These are phyloP conservation scores for Microstegium vimineum DNA, from an alignment of 176 grass and related monocot species.

Conservation along the genomic window DNA sequence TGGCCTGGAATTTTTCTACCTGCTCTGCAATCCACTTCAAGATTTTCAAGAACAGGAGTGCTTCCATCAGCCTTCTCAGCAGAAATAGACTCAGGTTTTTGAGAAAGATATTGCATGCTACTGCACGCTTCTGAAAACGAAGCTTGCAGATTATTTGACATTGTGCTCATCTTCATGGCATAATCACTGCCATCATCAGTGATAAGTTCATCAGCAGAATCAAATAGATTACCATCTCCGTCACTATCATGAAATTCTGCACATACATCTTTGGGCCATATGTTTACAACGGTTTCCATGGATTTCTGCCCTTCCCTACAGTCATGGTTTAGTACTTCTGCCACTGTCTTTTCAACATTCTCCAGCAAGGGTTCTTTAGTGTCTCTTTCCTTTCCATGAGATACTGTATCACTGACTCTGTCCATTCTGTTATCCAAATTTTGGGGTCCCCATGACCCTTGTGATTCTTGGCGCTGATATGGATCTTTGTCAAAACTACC, in stretches of 20 bases:
- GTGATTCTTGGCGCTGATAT: constrained; percentile 32
- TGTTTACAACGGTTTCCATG: not conserved
- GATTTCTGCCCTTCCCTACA: constrained; percentile 14
- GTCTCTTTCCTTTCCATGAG: constrained; percentile 17
- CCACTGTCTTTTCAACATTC: constrained; percentile 23
- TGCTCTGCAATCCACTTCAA: constrained; percentile 22
- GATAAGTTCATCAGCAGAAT: constrained; percentile 39
- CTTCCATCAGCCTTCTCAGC: constrained; percentile 9
- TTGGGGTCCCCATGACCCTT: constrained; percentile 17
- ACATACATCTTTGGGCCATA: constrained; percentile 18
- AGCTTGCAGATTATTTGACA: constrained; percentile 19
- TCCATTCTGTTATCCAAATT: constrained; percentile 32
- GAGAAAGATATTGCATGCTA: constrained; percentile 27
- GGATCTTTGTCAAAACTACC: constrained; percentile 11
- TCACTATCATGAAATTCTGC: constrained; percentile 29
- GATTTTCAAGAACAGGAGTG: constrained; percentile 18
- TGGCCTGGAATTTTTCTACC: constrained; percentile 8
- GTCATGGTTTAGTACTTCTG: constrained; percentile 21
- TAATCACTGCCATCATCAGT: constrained; percentile 6
- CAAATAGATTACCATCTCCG: not conserved
- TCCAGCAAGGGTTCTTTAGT: constrained; percentile 18
- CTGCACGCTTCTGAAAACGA: constrained; percentile 28
- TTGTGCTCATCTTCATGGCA: constrained; percentile 6
- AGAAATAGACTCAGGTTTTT: constrained; percentile 13
- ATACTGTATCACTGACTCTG: not conserved